These are phyloP conservation scores for Pittosporum tobira DNA, from an alignment of 129 eudicot genomes.

Conservation along the genomic window DNA sequence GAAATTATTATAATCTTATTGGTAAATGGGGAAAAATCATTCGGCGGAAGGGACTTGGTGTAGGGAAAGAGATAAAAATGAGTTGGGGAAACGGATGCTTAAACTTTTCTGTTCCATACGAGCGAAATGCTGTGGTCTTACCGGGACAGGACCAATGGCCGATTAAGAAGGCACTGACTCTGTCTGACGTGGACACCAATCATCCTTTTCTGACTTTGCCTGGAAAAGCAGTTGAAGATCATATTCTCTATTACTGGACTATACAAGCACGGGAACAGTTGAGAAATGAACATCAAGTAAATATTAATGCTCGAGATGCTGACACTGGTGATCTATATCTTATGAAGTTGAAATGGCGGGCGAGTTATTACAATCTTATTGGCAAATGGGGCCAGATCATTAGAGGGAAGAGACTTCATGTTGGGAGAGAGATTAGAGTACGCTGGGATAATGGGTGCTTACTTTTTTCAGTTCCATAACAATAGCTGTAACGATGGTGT, in stretches of 20 bases:
- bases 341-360: slow-evolving; percentile 74
- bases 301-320: slow-evolving; percentile 57
- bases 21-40: slow-evolving; percentile 82
- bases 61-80: slow-evolving; percentile 69
- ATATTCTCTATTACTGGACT: slow-evolving; percentile 65
- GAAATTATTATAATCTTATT: slow-evolving; percentile 61
- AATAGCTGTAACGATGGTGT: slow-evolving; percentile 25
- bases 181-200: slow-evolving; percentile 78
- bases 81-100: slow-evolving; percentile 71
- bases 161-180: slow-evolving; percentile 61
- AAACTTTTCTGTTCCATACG: slow-evolving; percentile 65
- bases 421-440: slow-evolving; percentile 69
- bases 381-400: slow-evolving; percentile 84
- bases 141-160: slow-evolving; percentile 66
- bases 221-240: slow-evolving; percentile 77
- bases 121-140: slow-evolving; percentile 31
- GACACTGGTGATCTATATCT: slow-evolving; percentile 60
- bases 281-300: slow-evolving; percentile 59
- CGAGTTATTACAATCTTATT: slow-evolving; percentile 63
- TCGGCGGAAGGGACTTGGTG: slow-evolving; percentile 64
- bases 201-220: slow-evolving; percentile 85
- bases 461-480: slow-evolving; percentile 67
- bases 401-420: slow-evolving; percentile 66
- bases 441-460: slow-evolving; percentile 77
- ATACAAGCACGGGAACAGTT: slow-evolving; percentile 75